phyloP scores from a whole-genome alignment of 2,329 filamentous ascomycete genomes.

The Colletotrichum lindemuthianum region DNA sequence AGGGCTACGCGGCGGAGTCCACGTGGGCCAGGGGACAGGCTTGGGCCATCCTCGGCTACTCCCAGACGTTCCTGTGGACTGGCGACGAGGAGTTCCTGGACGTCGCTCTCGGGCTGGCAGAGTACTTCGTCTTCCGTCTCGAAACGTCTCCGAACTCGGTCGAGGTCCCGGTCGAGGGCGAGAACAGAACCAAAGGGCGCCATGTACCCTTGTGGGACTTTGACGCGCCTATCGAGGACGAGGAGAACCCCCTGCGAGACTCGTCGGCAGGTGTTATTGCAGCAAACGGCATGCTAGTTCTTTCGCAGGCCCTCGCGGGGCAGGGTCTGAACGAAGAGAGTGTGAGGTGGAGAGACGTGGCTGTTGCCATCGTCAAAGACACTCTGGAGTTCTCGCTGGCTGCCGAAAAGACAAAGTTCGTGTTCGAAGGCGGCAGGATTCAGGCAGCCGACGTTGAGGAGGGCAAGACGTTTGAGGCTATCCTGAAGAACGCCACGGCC shows the following conservation, averaged over 20 bases:
- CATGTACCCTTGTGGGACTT: slow-evolving; percentile 56
- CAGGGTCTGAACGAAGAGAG: slow-evolving; percentile 31
- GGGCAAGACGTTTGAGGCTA: slow-evolving; percentile 43
- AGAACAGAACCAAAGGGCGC: slow-evolving; percentile 37
- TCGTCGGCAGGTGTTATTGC: slow-evolving; percentile 52
- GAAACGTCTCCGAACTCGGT: slow-evolving; percentile 45
- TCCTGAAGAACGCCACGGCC: slow-evolving; percentile 47
- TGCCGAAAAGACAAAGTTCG: slow-evolving; percentile 34
- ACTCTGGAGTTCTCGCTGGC: slow-evolving; percentile 43
- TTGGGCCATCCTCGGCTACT: slow-evolving; percentile 61
- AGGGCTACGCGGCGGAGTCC: slow-evolving; percentile 57
- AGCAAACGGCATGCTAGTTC: slow-evolving; percentile 53
- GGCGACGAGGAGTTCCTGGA: slow-evolving; percentile 54
- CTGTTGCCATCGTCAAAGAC: slow-evolving; percentile 44
- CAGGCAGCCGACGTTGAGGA: slow-evolving; percentile 16
- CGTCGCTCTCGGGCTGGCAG: slow-evolving; percentile 55
- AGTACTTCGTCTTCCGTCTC: slow-evolving; percentile 59
- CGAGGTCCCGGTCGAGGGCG: slow-evolving; percentile 38
- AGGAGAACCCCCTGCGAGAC: slow-evolving; percentile 43
- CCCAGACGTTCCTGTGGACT: slow-evolving; percentile 60
- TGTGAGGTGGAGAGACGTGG: slow-evolving; percentile 40
- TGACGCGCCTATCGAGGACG: slow-evolving; percentile 53
- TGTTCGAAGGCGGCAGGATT: background rate
- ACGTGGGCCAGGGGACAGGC: slow-evolving; percentile 64
- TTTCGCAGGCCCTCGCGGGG: slow-evolving; percentile 47